These are phyloP conservation scores for Xylaria longipes DNA, from an alignment of 495 filamentous ascomycete genomes.

Conservation along the genomic window DNA sequence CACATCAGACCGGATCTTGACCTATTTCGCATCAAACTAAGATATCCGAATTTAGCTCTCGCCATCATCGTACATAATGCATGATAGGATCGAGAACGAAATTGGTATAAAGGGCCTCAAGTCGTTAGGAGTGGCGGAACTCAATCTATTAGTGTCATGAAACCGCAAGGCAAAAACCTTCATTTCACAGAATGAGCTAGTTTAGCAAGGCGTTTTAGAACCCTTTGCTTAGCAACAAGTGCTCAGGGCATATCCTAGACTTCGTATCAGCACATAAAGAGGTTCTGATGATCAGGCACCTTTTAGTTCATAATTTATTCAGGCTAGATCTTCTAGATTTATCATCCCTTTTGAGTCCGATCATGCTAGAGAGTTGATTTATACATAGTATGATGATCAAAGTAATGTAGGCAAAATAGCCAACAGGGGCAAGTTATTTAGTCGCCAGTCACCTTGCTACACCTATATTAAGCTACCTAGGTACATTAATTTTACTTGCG, in stretches of 20 bases:
- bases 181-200: background rate
- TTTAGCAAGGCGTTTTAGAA: background rate
- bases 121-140: background rate
- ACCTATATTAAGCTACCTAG: background rate
- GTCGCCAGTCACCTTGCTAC: background rate
- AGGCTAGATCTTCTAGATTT: background rate
- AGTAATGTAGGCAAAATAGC: background rate
- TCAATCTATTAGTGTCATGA: background rate
- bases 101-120: background rate
- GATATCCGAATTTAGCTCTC: background rate
- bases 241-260: background rate
- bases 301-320: background rate
- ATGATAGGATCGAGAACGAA: background rate
- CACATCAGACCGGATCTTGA: background rate
- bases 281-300: background rate
- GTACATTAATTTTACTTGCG: background rate
- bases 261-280: background rate
- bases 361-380: background rate
- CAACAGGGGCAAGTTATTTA: background rate
- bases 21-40: background rate
- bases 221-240: background rate
- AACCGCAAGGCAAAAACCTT: background rate
- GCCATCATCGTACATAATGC: background rate
- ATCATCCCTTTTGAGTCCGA: background rate
- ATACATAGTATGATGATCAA: background rate